Evolutionary conservation across 257 asterid species (phyloP).

Genomic region (Solanum arcanum): DNA sequence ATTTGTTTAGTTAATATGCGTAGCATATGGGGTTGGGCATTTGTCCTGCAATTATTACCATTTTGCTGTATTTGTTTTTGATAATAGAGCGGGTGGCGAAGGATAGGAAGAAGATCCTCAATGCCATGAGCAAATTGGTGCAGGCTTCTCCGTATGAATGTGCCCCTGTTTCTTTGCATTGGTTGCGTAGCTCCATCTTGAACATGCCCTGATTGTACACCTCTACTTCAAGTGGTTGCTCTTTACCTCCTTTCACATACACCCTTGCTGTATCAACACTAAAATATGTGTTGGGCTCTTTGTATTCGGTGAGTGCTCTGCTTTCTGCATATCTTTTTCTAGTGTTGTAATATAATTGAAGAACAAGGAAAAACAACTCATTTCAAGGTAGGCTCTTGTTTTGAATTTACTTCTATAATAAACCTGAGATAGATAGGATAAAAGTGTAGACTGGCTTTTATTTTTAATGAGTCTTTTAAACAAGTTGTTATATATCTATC

Average conservation of each 20-base stretch:
- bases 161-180: conserved; percentile 64
- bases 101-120: conserved; percentile 58
- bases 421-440: neutral
- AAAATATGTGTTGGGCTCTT: neutral
- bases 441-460: neutral
- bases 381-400: neutral
- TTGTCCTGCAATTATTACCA: neutral
- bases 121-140: conserved; percentile 65
- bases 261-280: conserved; percentile 41
- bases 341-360: neutral
- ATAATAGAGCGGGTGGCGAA: conserved; percentile 60
- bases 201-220: conserved; percentile 77
- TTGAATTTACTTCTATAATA: neutral
- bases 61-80: neutral
- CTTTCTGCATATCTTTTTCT: neutral
- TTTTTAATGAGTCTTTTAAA: neutral
- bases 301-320: neutral
- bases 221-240: conserved; percentile 48
- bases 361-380: neutral
- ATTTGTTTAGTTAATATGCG: too few species aligned
- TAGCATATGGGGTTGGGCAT: neutral
- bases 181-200: conserved; percentile 78
- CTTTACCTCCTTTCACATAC: conserved; percentile 32
- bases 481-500: neutral
- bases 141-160: conserved; percentile 57